Evolutionary conservation across 129 eudicot genomes (phyloP).

Genomic region (Calendula officinalis): DNA sequence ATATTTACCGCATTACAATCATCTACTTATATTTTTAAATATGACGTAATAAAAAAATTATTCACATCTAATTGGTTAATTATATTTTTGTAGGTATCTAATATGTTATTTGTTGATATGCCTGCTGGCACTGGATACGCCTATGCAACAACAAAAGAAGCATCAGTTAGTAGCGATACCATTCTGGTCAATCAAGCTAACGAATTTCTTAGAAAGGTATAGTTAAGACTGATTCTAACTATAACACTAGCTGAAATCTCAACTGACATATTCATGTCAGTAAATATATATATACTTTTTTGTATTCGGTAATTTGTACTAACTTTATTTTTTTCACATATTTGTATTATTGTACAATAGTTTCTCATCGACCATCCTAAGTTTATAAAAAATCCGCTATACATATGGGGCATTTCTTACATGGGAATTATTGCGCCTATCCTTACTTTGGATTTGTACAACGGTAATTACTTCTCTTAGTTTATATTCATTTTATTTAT

Average conservation of each 20-base stretch:
- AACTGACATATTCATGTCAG: no score
- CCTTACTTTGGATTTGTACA: slow-evolving; percentile 5
- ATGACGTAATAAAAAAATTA: background rate
- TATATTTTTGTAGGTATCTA: slow-evolving; percentile 5
- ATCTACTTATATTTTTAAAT: background rate
- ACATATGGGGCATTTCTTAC: slow-evolving; percentile 13
- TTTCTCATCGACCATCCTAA: slow-evolving; percentile 20
- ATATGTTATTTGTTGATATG: slow-evolving; percentile 13
- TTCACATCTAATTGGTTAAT: background rate
- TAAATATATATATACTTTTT: background rate
- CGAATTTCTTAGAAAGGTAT: slow-evolving; percentile 13
- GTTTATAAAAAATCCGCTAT: slow-evolving; percentile 17
- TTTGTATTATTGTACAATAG: slow-evolving; percentile 6
- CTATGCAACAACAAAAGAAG: slow-evolving; percentile 14
- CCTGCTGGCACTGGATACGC: slow-evolving; percentile 25
- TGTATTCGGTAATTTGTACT: background rate
- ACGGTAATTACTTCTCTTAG: background rate
- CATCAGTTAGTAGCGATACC: background rate
- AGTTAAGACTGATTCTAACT: no score
- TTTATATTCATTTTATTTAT: background rate
- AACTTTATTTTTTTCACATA: background rate
- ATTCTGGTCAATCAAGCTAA: background rate
- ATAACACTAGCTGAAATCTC: no score
- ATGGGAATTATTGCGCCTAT: slow-evolving; percentile 12
- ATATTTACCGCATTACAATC: background rate